These are phyloP conservation scores for Epichloe brachyelytri DNA, from an alignment of 2,329 filamentous ascomycete genomes.

Conservation along the genomic window DNA sequence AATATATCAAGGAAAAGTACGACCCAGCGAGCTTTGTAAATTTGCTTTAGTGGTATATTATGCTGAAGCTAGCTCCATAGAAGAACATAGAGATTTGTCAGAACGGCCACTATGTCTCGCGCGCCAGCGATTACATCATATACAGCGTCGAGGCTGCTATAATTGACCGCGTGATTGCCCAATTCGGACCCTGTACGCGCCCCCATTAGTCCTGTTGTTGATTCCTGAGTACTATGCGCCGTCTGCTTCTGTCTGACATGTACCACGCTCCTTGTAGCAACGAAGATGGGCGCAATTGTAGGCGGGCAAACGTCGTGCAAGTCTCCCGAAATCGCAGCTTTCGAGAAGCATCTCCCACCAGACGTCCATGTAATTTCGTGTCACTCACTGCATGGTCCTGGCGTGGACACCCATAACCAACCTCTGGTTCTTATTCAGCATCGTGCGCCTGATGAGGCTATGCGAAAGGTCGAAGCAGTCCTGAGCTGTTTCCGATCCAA, in stretches of 20 bases:
- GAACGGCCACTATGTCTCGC: constrained; percentile 92
- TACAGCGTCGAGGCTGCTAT: constrained; percentile 94
- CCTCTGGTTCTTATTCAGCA: constrained; percentile 91
- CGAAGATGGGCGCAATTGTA: constrained; percentile 87
- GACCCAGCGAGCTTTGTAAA: constrained; percentile 14
- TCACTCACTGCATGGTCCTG: constrained; percentile 90
- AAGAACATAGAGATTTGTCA: constrained; percentile 74
- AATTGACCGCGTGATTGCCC: constrained; percentile 75
- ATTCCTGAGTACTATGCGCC: background rate
- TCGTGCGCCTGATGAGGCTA: constrained; percentile 64
- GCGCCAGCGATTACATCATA: constrained; percentile 95
- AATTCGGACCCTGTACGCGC: constrained; percentile 76
- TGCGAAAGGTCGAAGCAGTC: constrained; percentile 67
- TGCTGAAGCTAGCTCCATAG: constrained; percentile 40
- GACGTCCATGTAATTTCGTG: constrained; percentile 93
- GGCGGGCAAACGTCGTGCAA: constrained; percentile 98
- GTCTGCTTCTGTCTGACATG: constrained; percentile 2
- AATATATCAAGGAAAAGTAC: constrained; percentile 82
- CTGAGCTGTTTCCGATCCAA: constrained; percentile 76
- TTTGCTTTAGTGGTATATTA: constrained; percentile 13
- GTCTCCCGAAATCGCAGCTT: constrained; percentile 86
- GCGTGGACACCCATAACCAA: constrained; percentile 76
- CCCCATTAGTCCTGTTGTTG: constrained; percentile 4
- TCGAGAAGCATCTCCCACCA: constrained; percentile 72
- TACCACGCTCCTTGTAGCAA: constrained; percentile 45